Conservation (phyloP, 345 rosid species). For the Clarkia xantiana region DNA sequence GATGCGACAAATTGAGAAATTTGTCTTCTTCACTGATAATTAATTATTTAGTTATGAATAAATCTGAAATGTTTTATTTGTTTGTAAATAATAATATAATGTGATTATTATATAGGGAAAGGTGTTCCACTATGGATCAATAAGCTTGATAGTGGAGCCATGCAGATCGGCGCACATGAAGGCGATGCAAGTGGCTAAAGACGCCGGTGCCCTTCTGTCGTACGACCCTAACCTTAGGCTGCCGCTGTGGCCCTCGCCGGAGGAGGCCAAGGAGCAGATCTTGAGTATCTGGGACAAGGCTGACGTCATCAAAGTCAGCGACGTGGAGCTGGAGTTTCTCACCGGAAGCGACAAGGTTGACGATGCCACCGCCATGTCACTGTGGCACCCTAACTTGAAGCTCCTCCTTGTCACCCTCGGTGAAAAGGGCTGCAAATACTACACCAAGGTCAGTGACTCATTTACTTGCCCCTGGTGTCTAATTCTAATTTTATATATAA, state of each 20-base stretch:
- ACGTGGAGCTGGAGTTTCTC: constrained; percentile 29
- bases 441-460: constrained; percentile 31
- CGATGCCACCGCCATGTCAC: too few relatives aligned
- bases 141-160: constrained; percentile 57
- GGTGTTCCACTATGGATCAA: constrained; percentile 54
- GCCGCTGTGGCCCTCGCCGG: constrained; percentile 45
- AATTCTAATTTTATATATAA: too few relatives aligned
- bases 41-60: too few relatives aligned
- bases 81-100: too few relatives aligned
- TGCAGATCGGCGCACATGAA: constrained; percentile 45
- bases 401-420: constrained; percentile 54
- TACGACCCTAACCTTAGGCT: constrained; percentile 51
- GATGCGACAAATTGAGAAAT: too few relatives aligned
- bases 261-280: constrained; percentile 40
- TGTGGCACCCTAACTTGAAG: constrained; percentile 36
- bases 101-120: too few relatives aligned
- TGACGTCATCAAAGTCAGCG: constrained; percentile 49
- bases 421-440: constrained; percentile 40
- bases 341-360: constrained; percentile 19
- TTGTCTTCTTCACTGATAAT: too few relatives aligned
- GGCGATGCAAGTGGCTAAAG: constrained; percentile 49
- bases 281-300: constrained; percentile 57
- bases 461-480: too few relatives aligned
- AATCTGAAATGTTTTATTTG: too few relatives aligned
- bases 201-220: constrained; percentile 44